Base-by-base conservation (phyloP, 345 rosid genomes). In the Salix arbutifolia region DNA sequence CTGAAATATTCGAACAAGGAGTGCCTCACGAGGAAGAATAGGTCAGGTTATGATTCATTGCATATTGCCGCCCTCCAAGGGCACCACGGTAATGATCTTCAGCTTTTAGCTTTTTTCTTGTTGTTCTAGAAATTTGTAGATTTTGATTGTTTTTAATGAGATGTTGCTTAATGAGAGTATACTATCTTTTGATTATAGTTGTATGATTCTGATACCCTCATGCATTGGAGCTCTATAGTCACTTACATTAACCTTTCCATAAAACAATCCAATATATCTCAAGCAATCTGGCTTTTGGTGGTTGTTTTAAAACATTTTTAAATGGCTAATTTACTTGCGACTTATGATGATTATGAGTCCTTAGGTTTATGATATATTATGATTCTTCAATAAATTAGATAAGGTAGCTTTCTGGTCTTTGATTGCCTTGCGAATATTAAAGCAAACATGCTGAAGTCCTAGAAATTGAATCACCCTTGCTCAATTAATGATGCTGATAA, bases 51-150 rank as follows among this genome's bases (percentile, higher is more conserved):
- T 82, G 98, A 92, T 84, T 91, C 97, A 1, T 85, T 96, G 88
- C 99, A 96, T 82, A 85, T 89, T 48, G 97, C 99, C 81, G 95
- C 97, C 13, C 60, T 84, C 67, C 92, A 89, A 78, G 99, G 99
- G 18, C 98, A 96, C 79, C 94, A 88, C 71, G 99, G 99, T 93
- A 88, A 82, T 77, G 77, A 19, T 74, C 65, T 77, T 72, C 8
- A 67, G 6, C 66, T 62, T 38, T 78, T 50, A 12, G 10, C 58
- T 42, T 67, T 67, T 74, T 52, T 17, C 18, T 71, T 4, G 30
- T 48, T 35, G 21, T 48, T 16, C 26, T 67, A 46, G 12, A 50
- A 7, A 37, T 46, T 48, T 70, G 60, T 18, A 40, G 30, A 46
- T 25, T 40, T 42, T 28, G 33, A 40, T n/a, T 42, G 18, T n/a